phyloP scores from a whole-genome alignment of 148 eudicot genomes.

The Camellia granthamiana region DNA sequence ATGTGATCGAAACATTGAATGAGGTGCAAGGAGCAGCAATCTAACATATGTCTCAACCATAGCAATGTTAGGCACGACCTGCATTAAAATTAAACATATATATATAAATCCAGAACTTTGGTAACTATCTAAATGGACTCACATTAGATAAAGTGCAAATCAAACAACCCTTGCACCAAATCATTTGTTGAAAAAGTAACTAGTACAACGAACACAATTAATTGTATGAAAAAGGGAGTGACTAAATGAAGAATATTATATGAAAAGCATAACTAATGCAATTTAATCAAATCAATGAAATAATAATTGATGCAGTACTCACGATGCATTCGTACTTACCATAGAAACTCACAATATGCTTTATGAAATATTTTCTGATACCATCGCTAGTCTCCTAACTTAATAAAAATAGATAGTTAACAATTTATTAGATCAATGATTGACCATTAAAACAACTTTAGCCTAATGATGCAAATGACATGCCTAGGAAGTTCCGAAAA shows the following conservation, averaged over 20 bases:
- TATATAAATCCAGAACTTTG: neutral
- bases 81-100: conserved; percentile 24
- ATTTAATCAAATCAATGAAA: neutral
- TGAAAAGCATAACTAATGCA: neutral
- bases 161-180: conserved; percentile 4
- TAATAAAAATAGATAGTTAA: no score
- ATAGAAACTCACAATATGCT: neutral
- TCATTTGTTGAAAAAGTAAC: neutral
- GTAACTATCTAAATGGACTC: neutral
- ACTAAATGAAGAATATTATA: neutral
- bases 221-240: neutral
- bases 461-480: no score
- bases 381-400: neutral
- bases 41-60: conserved; percentile 98
- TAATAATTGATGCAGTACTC: neutral
- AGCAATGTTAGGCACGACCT: conserved; percentile 94
- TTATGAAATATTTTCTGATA: neutral
- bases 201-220: neutral
- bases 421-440: no score
- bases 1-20: conserved; percentile 85
- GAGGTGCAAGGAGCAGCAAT: conserved; percentile 81
- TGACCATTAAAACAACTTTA: no score
- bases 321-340: neutral
- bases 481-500: no score
- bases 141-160: neutral